phyloP scores from a whole-genome alignment of 331 rosid species.

The Erythrophleum ivorense region DNA sequence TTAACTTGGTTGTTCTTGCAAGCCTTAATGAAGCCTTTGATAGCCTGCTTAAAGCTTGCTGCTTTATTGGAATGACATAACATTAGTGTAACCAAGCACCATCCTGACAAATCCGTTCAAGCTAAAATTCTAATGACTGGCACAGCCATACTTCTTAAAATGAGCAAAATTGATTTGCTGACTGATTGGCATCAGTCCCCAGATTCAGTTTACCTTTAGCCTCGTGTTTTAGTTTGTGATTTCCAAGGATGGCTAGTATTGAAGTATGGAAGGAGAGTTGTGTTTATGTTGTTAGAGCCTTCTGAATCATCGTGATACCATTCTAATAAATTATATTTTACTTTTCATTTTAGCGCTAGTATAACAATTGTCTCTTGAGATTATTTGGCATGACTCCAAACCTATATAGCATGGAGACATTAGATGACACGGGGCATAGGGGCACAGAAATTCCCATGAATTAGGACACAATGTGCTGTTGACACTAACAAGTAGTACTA shows the following conservation, averaged over 20 bases:
- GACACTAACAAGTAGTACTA: background rate
- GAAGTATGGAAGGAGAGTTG: background rate
- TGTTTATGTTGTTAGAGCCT: background rate
- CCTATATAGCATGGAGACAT: no score
- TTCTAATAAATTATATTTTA: background rate
- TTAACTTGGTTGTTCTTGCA: constrained; percentile 7
- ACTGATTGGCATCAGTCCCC: background rate
- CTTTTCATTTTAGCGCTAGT: background rate
- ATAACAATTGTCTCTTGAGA: no score
- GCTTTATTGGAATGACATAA: background rate
- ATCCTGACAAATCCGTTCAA: constrained; percentile 4
- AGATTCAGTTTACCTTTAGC: background rate
- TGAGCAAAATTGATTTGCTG: background rate
- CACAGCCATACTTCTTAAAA: background rate
- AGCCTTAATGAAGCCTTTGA: background rate
- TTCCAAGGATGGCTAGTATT: background rate
- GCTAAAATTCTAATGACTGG: background rate
- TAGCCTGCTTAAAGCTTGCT: constrained; percentile 4
- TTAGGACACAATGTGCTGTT: background rate
- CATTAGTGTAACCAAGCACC: background rate
- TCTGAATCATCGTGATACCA: background rate
- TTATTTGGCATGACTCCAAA: no score
- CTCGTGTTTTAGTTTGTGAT: background rate
- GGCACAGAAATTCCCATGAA: background rate
- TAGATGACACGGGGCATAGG: no score